These are phyloP conservation scores for Aegilops longissima DNA, from an alignment of 176 grass and related monocot genomes.

Conservation along the genomic window DNA sequence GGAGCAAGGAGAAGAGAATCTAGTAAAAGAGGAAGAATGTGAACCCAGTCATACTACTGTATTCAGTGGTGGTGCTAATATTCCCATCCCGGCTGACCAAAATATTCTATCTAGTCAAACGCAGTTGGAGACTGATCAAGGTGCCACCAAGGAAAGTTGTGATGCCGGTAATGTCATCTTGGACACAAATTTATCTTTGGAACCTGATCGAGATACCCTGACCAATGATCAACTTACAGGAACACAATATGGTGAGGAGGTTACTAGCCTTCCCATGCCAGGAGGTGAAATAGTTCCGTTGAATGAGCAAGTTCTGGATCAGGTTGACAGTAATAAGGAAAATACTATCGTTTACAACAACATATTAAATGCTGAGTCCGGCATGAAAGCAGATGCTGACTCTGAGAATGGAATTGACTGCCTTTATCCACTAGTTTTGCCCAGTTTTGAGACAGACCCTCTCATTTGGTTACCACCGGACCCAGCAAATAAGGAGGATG, in stretches of 20 bases:
- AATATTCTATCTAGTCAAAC: constrained; percentile 28
- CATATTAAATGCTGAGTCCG: constrained; percentile 9
- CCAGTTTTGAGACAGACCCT: constrained; percentile 61
- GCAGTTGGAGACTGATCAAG: constrained; percentile 10
- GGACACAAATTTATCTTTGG: constrained; percentile 3
- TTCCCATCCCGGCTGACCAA: constrained; percentile 20
- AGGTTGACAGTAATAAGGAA: constrained; percentile 20
- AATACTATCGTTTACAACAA: constrained; percentile 36
- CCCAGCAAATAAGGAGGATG: constrained; percentile 66
- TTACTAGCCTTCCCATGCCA: constrained; percentile 37
- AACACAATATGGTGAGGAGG: constrained; percentile 24
- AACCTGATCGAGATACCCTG: not conserved
- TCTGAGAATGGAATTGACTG: constrained; percentile 34
- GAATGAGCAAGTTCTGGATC: constrained; percentile 42
- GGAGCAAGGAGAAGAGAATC: constrained; percentile 1
- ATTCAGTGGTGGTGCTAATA: constrained; percentile 11
- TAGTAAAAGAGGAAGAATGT: constrained; percentile 23
- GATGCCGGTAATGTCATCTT: constrained; percentile 12
- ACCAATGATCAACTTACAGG: constrained; percentile 15
- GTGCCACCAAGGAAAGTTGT: constrained; percentile 11
- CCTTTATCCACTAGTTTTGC: constrained; percentile 37
- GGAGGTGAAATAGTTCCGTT: constrained; percentile 36
- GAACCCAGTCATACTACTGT: not conserved
- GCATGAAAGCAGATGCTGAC: constrained; percentile 8
- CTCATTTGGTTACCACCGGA: constrained; percentile 75